These are phyloP conservation scores for Coprinellus micaceus DNA, from an alignment of 768 basidiomycete genomes.

Conservation along the genomic window DNA sequence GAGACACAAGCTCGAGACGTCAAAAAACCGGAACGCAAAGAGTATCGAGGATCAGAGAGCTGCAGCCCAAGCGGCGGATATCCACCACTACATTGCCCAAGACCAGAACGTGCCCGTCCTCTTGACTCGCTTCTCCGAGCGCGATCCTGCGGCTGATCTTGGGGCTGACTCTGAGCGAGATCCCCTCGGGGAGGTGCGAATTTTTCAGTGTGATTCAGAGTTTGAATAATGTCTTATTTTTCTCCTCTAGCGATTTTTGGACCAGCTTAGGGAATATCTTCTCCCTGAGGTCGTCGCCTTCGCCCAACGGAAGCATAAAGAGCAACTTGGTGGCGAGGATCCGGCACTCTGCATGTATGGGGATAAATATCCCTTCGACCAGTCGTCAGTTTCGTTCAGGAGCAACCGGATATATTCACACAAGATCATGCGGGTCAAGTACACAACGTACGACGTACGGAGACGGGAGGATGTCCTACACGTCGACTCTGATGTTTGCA, in stretches of 20 bases:
- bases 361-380: neutral
- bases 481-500: neutral
- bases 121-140: too few relatives aligned
- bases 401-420: neutral
- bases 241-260: too few relatives aligned
- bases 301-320: too few relatives aligned
- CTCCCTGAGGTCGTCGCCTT: too few relatives aligned
- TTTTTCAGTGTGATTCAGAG: too few relatives aligned
- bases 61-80: neutral
- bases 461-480: neutral
- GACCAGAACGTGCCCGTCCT: too few relatives aligned
- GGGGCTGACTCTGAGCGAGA: neutral
- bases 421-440: neutral
- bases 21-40: neutral
- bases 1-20: neutral
- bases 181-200: too few relatives aligned
- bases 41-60: neutral
- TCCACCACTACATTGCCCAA: too few relatives aligned
- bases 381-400: neutral
- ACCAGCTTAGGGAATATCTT: too few relatives aligned
- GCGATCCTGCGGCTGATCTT: neutral
- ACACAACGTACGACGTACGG: neutral
- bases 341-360: too few relatives aligned
- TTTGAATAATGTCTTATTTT: too few relatives aligned
- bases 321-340: too few relatives aligned